phyloP scores from a whole-genome alignment of 2,329 filamentous ascomycete genomes.

The Apiospora hydei region DNA sequence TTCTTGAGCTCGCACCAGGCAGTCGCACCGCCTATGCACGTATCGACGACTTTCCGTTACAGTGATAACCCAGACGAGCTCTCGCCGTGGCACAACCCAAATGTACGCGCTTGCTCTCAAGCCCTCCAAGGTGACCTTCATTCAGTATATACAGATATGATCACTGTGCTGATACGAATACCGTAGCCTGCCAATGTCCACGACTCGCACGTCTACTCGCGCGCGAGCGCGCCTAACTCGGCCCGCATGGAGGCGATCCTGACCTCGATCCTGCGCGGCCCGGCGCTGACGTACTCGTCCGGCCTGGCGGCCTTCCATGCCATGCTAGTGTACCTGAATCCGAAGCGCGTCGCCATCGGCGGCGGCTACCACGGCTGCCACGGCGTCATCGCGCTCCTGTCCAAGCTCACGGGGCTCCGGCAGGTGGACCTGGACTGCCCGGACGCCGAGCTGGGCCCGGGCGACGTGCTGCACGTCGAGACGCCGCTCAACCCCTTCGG shows the following conservation, averaged over 20 bases:
- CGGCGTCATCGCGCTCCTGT: constrained; percentile 77
- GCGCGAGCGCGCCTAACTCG: constrained; percentile 78
- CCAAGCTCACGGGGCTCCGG: constrained; percentile 77
- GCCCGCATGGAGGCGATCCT: constrained; percentile 87
- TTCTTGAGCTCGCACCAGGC: constrained; percentile 75
- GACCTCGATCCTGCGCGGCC: constrained; percentile 73
- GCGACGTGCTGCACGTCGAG: constrained; percentile 90
- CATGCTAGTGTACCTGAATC: constrained; percentile 83
- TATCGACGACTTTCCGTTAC: constrained; percentile 92
- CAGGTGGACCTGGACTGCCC: constrained; percentile 75
- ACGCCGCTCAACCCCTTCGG: constrained; percentile 94
- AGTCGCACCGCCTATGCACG: constrained; percentile 87
- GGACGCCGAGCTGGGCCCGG: constrained; percentile 70
- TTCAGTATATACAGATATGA: too few relatives aligned
- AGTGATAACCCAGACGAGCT: constrained; percentile 72
- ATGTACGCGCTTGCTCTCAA: constrained; percentile 54
- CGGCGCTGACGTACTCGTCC: constrained; percentile 79
- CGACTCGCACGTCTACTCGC: constrained; percentile 83
- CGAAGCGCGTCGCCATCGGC: constrained; percentile 81
- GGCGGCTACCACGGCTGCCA: constrained; percentile 94
- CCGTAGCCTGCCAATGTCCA: constrained; percentile 55
- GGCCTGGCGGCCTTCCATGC: constrained; percentile 91
- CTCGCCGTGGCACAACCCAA: constrained; percentile 55
- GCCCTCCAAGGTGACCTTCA: neutral
- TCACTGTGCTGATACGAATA: constrained; percentile 23